phyloP scores from a whole-genome alignment of 139 green algal species.

The Pseudopediastrum boryanum region DNA sequence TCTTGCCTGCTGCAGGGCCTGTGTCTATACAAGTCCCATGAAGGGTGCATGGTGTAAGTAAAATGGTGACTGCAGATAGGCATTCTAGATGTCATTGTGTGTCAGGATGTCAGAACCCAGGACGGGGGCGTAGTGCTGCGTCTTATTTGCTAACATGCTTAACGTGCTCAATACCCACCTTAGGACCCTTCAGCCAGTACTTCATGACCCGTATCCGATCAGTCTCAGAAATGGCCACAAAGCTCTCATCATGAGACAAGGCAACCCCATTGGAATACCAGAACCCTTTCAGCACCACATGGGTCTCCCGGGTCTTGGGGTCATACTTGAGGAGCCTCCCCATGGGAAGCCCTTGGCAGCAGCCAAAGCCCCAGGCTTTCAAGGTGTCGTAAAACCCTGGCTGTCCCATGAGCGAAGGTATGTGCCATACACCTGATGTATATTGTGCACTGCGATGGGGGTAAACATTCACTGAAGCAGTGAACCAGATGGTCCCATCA shows the following conservation, averaged over 20 bases:
- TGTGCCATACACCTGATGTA: slow-evolving; percentile 8
- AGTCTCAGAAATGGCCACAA: slow-evolving; percentile 56
- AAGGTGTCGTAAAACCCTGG: slow-evolving; percentile 30
- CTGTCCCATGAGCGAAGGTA: not conserved
- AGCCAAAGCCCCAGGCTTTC: slow-evolving; percentile 31
- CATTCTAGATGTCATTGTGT: too few relatives aligned
- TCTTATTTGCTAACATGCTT: too few relatives aligned
- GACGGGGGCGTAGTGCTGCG: too few relatives aligned
- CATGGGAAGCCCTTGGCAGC: slow-evolving; percentile 43
- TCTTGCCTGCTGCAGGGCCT: too few relatives aligned
- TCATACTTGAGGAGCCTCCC: slow-evolving; percentile 68
- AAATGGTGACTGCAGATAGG: too few relatives aligned
- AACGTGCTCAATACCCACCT: too few relatives aligned
- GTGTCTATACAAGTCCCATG: too few relatives aligned
- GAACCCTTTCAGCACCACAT: slow-evolving; percentile 48
- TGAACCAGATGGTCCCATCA: slow-evolving; percentile 75
- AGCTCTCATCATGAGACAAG: slow-evolving; percentile 57
- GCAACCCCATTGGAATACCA: slow-evolving; percentile 75
- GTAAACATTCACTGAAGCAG: slow-evolving; percentile 13
- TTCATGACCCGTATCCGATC: slow-evolving; percentile 45
- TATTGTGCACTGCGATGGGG: slow-evolving; percentile 27
- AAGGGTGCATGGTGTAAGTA: too few relatives aligned
- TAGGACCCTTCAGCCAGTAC: slow-evolving; percentile 57
- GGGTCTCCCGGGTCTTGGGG: slow-evolving; percentile 29
- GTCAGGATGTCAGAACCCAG: too few relatives aligned